These are phyloP conservation scores for Yarrowia keelungensis DNA, from an alignment of 805 yeast species.

Conservation along the genomic window DNA sequence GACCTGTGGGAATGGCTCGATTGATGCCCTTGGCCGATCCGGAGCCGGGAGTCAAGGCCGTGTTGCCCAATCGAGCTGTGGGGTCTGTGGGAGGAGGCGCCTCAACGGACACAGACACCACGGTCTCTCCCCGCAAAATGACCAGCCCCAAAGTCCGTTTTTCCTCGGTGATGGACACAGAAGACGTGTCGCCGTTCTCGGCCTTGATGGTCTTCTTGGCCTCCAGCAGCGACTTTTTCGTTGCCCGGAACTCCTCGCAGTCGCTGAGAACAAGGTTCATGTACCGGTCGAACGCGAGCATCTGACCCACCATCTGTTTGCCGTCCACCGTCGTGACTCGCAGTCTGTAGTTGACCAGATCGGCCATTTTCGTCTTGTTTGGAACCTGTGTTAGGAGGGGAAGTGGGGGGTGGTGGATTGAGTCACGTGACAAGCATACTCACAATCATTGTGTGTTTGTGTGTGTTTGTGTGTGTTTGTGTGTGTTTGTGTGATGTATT, in stretches of 20 bases:
- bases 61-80: constrained; percentile 49
- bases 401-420: no score
- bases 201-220: constrained; percentile 44
- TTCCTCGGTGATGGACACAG: constrained; percentile 56
- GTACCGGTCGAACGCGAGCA: constrained; percentile 86
- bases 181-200: constrained; percentile 43
- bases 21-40: constrained; percentile 50
- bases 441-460: constrained; percentile 25
- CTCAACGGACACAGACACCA: constrained; percentile 74
- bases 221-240: constrained; percentile 49
- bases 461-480: background rate
- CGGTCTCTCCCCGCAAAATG: constrained; percentile 86
- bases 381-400: constrained; percentile 44
- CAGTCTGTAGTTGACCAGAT: constrained; percentile 74
- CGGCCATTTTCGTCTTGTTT: constrained; percentile 62
- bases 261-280: constrained; percentile 86
- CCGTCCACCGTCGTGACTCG: constrained; percentile 79
- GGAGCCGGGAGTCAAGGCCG: constrained; percentile 49
- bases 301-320: constrained; percentile 76
- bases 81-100: constrained; percentile 60
- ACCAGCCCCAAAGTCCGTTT: constrained; percentile 81
- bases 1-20: constrained; percentile 48
- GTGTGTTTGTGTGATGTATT: background rate
- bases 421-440: background rate
- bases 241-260: constrained; percentile 80